A percentile compares a stretch with the other conserved stretches of the same genome.
phyloP scores from a whole-genome alignment of 352 stramenopile genomes.

The Pythium aristosporum region DNA sequence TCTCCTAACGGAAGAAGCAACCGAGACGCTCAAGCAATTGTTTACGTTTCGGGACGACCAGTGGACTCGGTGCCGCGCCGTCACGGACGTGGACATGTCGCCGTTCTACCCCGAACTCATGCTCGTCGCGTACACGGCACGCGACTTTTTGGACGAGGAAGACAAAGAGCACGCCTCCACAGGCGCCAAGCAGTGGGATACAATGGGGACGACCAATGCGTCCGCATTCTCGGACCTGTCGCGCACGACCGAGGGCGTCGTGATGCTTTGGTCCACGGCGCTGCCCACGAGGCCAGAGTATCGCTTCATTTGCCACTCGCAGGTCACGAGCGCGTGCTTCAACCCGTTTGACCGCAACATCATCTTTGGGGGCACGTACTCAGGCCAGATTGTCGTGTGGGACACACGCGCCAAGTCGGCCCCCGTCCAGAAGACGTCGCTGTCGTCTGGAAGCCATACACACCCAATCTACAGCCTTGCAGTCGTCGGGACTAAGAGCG shows the following conservation, averaged over 20 bases:
- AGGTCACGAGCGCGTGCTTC: constrained; percentile 85
- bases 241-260: constrained; percentile 69
- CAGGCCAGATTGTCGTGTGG: constrained; percentile 85
- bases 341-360: constrained; percentile 86
- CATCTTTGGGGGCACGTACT: constrained; percentile 85
- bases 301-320: constrained; percentile 85
- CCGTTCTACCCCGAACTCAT: constrained; percentile 83
- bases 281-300: constrained; percentile 79
- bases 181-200: constrained; percentile 67
- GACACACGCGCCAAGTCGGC: constrained; percentile 80
- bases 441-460: constrained; percentile 80
- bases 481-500: constrained; percentile 78
- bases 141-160: constrained; percentile 74
- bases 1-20: constrained; percentile 47
- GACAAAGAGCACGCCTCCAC: constrained; percentile 43
- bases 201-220: constrained; percentile 51
- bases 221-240: constrained; percentile 51
- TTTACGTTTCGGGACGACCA: constrained; percentile 74
- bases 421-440: constrained; percentile 81
- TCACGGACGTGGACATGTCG: constrained; percentile 83
- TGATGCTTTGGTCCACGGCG: constrained; percentile 85
- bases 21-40: constrained; percentile 68
- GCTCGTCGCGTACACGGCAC: constrained; percentile 62
- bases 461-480: constrained; percentile 88
- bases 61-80: constrained; percentile 78